Conservation (phyloP, 768 basidiomycete species). For the Pleurotus djamor region DNA sequence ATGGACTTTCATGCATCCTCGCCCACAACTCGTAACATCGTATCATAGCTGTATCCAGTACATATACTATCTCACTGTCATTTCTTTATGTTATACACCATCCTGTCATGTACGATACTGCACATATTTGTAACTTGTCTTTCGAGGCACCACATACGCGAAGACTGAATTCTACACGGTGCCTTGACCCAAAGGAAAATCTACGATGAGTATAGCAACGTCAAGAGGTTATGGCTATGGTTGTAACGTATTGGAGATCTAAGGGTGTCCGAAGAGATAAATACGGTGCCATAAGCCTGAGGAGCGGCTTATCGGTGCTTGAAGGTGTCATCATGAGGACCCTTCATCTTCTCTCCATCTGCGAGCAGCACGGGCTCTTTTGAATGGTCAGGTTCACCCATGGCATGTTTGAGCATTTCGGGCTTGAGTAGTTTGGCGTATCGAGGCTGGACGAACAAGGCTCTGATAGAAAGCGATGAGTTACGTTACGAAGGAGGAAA, state of each 20-base stretch:
- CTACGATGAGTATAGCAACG: too few relatives aligned
- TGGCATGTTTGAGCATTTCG: slow-evolving; percentile 52
- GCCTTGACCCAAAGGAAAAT: too few relatives aligned
- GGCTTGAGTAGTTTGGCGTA: slow-evolving; percentile 79
- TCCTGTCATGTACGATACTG: not conserved
- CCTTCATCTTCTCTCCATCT: slow-evolving; percentile 27
- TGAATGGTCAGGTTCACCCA: slow-evolving; percentile 55
- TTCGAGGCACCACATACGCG: too few relatives aligned
- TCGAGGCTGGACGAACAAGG: slow-evolving; percentile 84
- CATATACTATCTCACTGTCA: not conserved
- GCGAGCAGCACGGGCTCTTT: slow-evolving; percentile 35
- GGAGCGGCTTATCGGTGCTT: not conserved
- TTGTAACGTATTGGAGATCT: too few relatives aligned
- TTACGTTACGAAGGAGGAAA: not conserved
- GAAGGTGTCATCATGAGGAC: not conserved
- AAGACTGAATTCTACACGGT: too few relatives aligned
- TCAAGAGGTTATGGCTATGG: too few relatives aligned
- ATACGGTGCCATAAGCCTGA: not conserved
- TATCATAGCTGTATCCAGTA: not conserved
- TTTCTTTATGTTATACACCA: not conserved
- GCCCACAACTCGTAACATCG: too few relatives aligned
- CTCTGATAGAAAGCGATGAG: slow-evolving; percentile 37
- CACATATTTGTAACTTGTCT: not conserved
- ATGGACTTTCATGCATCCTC: not conserved
- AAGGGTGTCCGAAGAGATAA: not conserved